Evolutionary conservation across 257 asterid species (phyloP).

Genomic region (Nicotiana tabacum): DNA sequence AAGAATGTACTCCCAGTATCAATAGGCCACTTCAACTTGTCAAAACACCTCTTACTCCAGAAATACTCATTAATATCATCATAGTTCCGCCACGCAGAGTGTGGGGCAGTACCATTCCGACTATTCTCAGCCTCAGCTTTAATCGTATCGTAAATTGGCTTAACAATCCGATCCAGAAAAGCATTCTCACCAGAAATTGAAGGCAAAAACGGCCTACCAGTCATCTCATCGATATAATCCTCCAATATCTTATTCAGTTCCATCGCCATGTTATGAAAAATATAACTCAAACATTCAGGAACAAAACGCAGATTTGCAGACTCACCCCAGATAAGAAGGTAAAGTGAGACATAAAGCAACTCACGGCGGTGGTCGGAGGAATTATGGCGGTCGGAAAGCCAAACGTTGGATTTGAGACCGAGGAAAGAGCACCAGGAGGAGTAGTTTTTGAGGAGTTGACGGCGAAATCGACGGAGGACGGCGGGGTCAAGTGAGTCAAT

Average conservation of each 20-base stretch:
- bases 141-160: slow-evolving; percentile 80
- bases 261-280: slow-evolving; percentile 92
- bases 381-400: slow-evolving; percentile 65
- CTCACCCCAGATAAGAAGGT: slow-evolving; percentile 92
- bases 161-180: slow-evolving; percentile 55
- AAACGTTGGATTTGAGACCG: slow-evolving; percentile 63
- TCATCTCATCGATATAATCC: slow-evolving; percentile 88
- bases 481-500: slow-evolving; percentile 76
- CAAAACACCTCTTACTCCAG: slow-evolving; percentile 93
- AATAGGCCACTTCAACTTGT: slow-evolving; percentile 90
- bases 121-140: slow-evolving; percentile 79
- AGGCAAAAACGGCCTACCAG: slow-evolving; percentile 87
- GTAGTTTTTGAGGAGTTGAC: slow-evolving; percentile 59
- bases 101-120: slow-evolving; percentile 92
- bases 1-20: slow-evolving; percentile 82
- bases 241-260: slow-evolving; percentile 88
- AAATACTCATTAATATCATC: slow-evolving; percentile 95
- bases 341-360: slow-evolving; percentile 78
- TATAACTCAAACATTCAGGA: slow-evolving; percentile 79
- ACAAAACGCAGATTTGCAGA: slow-evolving; percentile 87
- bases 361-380: slow-evolving; percentile 70
- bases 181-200: slow-evolving; percentile 86
- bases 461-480: slow-evolving; percentile 82
- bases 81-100: slow-evolving; percentile 94
- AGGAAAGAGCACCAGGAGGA: slow-evolving; percentile 87